Evolutionary conservation across 305 asterid genomes (phyloP).

Genomic region (Salvia sclarea): DNA sequence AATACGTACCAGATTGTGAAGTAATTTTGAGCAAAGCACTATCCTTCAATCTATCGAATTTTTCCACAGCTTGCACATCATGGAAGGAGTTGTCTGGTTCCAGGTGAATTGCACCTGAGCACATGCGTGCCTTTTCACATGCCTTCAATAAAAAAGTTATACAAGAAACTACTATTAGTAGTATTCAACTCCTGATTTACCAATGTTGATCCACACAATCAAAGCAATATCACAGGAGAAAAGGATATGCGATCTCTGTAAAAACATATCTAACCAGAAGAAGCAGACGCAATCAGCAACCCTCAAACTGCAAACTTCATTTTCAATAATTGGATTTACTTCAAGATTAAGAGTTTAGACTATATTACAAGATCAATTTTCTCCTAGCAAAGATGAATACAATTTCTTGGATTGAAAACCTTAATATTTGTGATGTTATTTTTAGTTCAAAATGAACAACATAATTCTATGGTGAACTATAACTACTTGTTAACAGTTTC

Average conservation of each 20-base stretch:
- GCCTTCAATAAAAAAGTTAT: conserved; percentile 48
- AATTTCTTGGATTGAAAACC: conserved; percentile 3
- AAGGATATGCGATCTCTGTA: conserved; percentile 2
- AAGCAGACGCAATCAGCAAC: conserved; percentile 19
- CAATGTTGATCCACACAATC: conserved; percentile 7
- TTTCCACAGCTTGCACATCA: conserved; percentile 38
- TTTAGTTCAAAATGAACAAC: conserved; percentile 8
- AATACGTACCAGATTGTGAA: conserved; percentile 65
- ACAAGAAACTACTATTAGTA: conserved; percentile 21
- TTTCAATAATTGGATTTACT: conserved; percentile 12
- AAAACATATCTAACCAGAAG: conserved; percentile 15
- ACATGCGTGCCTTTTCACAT: conserved; percentile 64
- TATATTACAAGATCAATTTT: neutral
- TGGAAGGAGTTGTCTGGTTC: conserved; percentile 33
- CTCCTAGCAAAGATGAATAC: neutral
- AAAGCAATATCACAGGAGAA: neutral
- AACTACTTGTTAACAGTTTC: conserved; percentile 3
- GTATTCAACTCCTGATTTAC: neutral
- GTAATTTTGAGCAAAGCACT: conserved; percentile 51
- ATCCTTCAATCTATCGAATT: conserved; percentile 60
- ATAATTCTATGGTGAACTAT: conserved; percentile 8
- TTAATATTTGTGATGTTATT: neutral
- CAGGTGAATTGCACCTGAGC: conserved; percentile 37
- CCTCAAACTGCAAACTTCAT: conserved; percentile 3
- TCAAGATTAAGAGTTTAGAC: neutral